Percentiles rank a stretch among this genome's conserved stretches.
Evolutionary conservation across 306 rosid genomes (phyloP).

Genomic region (Sicyos baderoa): DNA sequence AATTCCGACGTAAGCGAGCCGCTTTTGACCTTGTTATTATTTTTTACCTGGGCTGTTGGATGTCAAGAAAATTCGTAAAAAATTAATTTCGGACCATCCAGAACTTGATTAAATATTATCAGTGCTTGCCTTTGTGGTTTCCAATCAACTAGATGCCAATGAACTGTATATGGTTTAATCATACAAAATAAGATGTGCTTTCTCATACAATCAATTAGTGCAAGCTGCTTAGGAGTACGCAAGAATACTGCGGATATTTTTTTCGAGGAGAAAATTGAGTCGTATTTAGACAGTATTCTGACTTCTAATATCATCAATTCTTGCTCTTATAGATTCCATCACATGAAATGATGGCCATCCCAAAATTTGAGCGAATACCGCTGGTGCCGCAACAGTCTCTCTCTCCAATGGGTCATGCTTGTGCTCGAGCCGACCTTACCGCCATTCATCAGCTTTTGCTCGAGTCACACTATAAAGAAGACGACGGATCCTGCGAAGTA

Average conservation of each 20-base stretch:
- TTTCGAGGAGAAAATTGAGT: neutral
- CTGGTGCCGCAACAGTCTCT: constrained; percentile 47
- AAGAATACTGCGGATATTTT: neutral
- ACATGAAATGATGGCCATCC: constrained; percentile 58
- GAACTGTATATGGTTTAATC: neutral
- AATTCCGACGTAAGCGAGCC: constrained; percentile 46
- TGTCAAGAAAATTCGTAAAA: too few relatives aligned
- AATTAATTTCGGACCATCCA: too few relatives aligned
- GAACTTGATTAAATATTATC: neutral
- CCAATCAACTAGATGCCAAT: neutral
- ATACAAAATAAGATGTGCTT: neutral
- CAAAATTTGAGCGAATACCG: constrained; percentile 53
- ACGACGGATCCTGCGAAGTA: constrained; percentile 70
- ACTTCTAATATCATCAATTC: neutral
- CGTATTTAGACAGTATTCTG: neutral
- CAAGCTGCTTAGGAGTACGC: too few relatives aligned
- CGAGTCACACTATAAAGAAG: constrained; percentile 52
- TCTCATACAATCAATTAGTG: too few relatives aligned
- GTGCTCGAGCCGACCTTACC: constrained; percentile 67
- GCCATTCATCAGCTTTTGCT: constrained; percentile 70
- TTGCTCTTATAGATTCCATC: constrained; percentile 48
- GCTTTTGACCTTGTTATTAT: neutral
- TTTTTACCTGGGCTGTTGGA: too few relatives aligned
- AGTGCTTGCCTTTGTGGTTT: neutral
- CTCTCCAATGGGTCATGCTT: constrained; percentile 63